Evolutionary conservation across 805 yeast genomes (phyloP).

Genomic region (Metschnikowia similis): DNA sequence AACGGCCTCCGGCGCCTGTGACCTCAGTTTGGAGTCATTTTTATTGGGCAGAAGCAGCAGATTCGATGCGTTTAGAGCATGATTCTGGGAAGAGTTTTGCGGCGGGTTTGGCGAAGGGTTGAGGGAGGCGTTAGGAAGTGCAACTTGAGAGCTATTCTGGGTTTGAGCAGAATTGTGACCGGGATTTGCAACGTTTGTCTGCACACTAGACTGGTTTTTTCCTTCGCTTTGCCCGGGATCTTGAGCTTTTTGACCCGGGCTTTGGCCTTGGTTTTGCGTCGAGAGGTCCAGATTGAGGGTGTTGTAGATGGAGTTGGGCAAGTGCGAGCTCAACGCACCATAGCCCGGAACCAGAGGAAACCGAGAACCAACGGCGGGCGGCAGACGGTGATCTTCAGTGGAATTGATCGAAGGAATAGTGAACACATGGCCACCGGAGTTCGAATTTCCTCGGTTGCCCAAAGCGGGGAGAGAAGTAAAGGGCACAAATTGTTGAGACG

Average conservation of each 20-base stretch:
- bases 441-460: constrained; percentile 36
- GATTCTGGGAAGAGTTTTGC: constrained; percentile 1
- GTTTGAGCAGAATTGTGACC: neutral
- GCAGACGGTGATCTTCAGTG: constrained; percentile 22
- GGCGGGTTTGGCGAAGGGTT: constrained; percentile 16
- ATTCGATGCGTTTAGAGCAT: constrained; percentile 20
- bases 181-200: constrained; percentile 4
- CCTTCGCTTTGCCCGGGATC: constrained; percentile 3
- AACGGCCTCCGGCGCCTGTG: constrained; percentile 1
- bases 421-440: constrained; percentile 40
- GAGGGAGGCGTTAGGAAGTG: constrained; percentile 12
- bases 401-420: constrained; percentile 46
- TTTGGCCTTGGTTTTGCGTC: constrained; percentile 12
- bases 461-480: constrained; percentile 50
- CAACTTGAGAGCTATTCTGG: neutral
- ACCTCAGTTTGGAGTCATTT: neutral
- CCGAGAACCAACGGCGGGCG: constrained; percentile 8
- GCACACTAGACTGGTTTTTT: constrained; percentile 23
- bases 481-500: constrained; percentile 46
- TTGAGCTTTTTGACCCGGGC: neutral
- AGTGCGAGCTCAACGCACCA: constrained; percentile 15
- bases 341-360: constrained; percentile 18
- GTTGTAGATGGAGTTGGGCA: constrained; percentile 16
- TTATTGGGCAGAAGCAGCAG: constrained; percentile 9
- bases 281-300: neutral